These are phyloP conservation scores for Tricholoma flavovirens DNA, from an alignment of 768 basidiomycete genomes.

Conservation along the genomic window DNA sequence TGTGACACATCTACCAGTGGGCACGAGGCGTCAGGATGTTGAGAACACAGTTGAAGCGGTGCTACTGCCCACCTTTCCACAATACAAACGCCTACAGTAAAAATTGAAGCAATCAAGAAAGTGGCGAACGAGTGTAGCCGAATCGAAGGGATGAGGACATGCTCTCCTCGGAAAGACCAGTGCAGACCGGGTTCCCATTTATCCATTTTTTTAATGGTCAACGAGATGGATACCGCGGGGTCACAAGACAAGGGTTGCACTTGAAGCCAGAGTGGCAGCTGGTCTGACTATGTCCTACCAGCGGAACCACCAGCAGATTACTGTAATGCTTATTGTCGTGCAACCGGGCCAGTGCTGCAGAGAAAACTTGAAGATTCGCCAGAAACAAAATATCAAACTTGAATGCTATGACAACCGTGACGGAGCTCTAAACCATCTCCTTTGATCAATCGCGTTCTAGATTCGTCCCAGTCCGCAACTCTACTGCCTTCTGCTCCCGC, in stretches of 20 bases:
- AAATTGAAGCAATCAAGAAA: conserved; percentile 40
- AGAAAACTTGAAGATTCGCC: no score
- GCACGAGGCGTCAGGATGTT: conserved; percentile 1
- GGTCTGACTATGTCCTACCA: no score
- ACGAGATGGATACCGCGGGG: background rate
- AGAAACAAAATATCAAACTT: background rate
- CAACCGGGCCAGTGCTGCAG: no score
- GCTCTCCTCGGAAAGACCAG: conserved; percentile 35
- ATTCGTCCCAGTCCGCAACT: conserved; percentile 20
- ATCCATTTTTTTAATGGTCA: conserved; percentile 5
- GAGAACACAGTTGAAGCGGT: background rate
- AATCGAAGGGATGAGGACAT: conserved; percentile 34
- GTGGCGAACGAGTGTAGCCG: conserved; percentile 41
- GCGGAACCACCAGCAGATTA: no score
- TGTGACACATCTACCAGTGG: conserved; percentile 39
- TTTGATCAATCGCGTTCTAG: background rate
- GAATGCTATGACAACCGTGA: background rate
- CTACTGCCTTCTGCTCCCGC: conserved; percentile 52
- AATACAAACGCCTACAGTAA: conserved; percentile 45
- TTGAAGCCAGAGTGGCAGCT: no score
- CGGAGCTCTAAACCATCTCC: no score
- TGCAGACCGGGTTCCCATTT: conserved; percentile 30
- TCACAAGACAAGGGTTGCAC: background rate
- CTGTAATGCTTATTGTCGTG: no score
- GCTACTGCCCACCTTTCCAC: conserved; percentile 48